Evolutionary conservation across 2,329 filamentous ascomycete genomes (phyloP), one percentile per base, ranked within the genome.

Genomic region (Penicillium rolfsii): DNA sequence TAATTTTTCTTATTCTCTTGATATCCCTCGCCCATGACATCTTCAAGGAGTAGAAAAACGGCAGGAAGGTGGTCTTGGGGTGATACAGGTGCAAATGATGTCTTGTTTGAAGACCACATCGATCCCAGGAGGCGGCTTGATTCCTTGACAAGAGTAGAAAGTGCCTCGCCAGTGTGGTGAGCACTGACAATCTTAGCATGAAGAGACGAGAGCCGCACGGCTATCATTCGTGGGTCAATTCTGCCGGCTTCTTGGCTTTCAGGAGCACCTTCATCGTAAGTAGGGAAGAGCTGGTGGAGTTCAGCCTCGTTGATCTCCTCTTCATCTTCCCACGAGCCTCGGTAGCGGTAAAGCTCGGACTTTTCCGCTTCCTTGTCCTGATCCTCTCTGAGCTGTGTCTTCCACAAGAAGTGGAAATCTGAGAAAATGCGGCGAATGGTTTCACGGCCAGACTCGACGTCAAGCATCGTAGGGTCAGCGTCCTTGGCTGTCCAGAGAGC

Each of bases 331-430:
- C 86, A 80, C 41, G 87, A 89, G 35, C 93, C 94, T 64, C 87
- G 87, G 78, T 95, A 97, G 22, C 88, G 89, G 76, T 96, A 99
- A 41, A 96, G 77, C 64, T 90, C 93, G 5, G 85, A 87, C 63
- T 89, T 91, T 30, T 86, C 84, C 19, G 90, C 89, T 67, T 90
- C 87, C 50, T 90, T 86, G 68, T 88, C 87, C 69, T 91, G 89
- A 65, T 97, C 93, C 22, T 87, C 82, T 56, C 89, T 85, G 2
- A 97, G 84, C 71, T 89, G 89, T 54, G 85, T 84, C 67, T 87
- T 91, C 93, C 94, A 99, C 54, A 93, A 84, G 16, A 87, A 79
- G 70, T 93, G 96, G 70, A 96, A 89, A 16, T 80, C 81, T 55
- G 90, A 85, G 62, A 97, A 87, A 19, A 87, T 83, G 66, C 85